A percentile compares a stretch with the other conserved stretches of the same genome.
Evolutionary conservation across 2,329 filamentous ascomycete species (phyloP).

Genomic region (Lasiodiplodia sp.): DNA sequence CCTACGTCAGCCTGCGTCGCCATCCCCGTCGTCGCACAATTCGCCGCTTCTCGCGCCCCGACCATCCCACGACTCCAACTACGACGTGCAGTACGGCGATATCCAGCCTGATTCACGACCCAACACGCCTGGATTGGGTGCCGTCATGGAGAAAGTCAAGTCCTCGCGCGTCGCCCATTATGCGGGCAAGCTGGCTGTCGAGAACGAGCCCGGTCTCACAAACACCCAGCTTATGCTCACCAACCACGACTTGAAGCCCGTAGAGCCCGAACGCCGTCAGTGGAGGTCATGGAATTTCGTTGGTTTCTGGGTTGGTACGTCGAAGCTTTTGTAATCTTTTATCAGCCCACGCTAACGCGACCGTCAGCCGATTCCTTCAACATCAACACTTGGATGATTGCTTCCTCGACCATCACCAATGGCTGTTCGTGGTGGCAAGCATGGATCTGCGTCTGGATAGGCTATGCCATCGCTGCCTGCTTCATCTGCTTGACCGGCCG

Average conservation of each 20-base stretch:
- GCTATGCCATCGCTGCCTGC: slow-evolving; percentile 76
- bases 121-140: background rate
- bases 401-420: slow-evolving; percentile 77
- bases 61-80: background rate
- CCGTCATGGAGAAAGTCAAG: slow-evolving; percentile 51
- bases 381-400: slow-evolving; percentile 90
- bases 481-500: slow-evolving; percentile 82
- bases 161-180: slow-evolving; percentile 48
- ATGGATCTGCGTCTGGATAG: slow-evolving; percentile 78
- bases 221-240: slow-evolving; percentile 84
- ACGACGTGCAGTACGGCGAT: background rate
- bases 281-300: slow-evolving; percentile 92
- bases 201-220: slow-evolving; percentile 77
- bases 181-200: slow-evolving; percentile 71
- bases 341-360: slow-evolving; percentile 31
- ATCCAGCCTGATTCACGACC: background rate
- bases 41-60: slow-evolving; percentile 4
- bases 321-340: background rate
- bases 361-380: slow-evolving; percentile 52
- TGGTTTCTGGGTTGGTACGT: slow-evolving; percentile 76
- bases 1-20: slow-evolving; percentile 25
- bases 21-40: slow-evolving; percentile 15
- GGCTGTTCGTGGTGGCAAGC: slow-evolving; percentile 92
- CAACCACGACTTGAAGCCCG: slow-evolving; percentile 81
- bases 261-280: slow-evolving; percentile 79